A percentile compares a stretch with the other conserved stretches of the same genome.
These are phyloP conservation scores for Vigna nakashimae DNA, from an alignment of 306 rosid genomes.

Conservation along the genomic window DNA sequence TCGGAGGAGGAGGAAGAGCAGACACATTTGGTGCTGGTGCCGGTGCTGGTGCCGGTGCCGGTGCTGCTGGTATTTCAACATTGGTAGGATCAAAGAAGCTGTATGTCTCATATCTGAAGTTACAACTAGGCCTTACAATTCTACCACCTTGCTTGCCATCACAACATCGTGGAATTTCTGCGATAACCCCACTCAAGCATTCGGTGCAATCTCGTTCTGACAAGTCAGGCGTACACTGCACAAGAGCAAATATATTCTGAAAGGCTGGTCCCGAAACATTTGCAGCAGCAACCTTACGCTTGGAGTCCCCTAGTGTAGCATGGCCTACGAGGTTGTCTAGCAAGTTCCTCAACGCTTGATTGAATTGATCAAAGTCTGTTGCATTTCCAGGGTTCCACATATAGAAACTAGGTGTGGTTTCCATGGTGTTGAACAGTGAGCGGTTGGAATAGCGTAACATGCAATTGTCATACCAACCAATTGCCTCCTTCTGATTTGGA, in stretches of 20 bases:
- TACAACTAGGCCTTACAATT: background rate
- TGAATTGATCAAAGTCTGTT: constrained; percentile 11
- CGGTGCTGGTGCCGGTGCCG: background rate
- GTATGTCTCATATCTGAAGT: constrained; percentile 16
- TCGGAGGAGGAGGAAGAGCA: constrained; percentile 1
- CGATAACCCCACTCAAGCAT: background rate
- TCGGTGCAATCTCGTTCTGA: background rate
- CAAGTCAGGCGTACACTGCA: constrained; percentile 30
- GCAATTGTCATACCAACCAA: constrained; percentile 22
- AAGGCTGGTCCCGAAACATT: constrained; percentile 11
- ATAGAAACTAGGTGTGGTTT: background rate
- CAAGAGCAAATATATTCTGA: constrained; percentile 6
- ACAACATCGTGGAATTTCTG: background rate
- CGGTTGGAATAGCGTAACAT: constrained; percentile 25
- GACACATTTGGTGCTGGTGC: background rate
- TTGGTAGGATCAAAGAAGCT: background rate
- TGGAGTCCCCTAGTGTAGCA: background rate
- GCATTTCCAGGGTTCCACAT: background rate
- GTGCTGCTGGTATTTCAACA: background rate
- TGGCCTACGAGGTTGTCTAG: background rate
- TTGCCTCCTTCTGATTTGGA: constrained; percentile 28
- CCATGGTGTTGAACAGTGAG: background rate
- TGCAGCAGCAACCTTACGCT: constrained; percentile 14
- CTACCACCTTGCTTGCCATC: constrained; percentile 19
- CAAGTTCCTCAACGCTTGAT: constrained; percentile 6